Base-by-base conservation (phyloP, 345 rosid genomes). In the Passiflora organensis region DNA sequence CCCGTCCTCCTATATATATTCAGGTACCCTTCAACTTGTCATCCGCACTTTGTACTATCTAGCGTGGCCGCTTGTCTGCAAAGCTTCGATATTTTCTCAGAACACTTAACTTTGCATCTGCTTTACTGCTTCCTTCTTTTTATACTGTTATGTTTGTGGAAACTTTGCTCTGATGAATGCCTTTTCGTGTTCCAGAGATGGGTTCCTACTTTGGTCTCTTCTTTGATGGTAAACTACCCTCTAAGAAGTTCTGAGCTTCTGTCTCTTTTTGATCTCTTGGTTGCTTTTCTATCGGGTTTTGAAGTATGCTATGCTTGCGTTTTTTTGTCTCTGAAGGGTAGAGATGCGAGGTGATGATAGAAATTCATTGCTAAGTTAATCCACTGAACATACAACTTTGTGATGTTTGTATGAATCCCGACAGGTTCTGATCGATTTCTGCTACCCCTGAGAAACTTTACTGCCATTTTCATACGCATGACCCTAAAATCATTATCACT, bases 201-300 rank as follows among this genome's bases (percentile, higher is more conserved):
- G 60, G 34, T 28, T 51, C 48, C 49, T 51, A 57, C 19, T 21
- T 5, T 5, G 57, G 43, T 19, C 10, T 36, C 56, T 62, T 61
- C 64, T 1, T n/a, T 71, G 79, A 73, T 48, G 81, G 77, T 51
- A 62, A 75, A 80, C 84, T 70, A 50, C 73, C 82, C 82, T 80
- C 82, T 80, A 80, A 77, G 80, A 80, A 77, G 80, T 80, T 80
- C 82, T 72, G 82, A 80, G 85, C 80, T 44, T 20, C 0, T 0
- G 5, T 4, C 34, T 22, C 1, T 10, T 25, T 55, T 32, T 10
- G 0, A 10, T 41, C 0, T 37, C 0, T 55, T 28, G 6, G 1
- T 38, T 43, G 49, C 1, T 32, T 32, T 43, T 22, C 48, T 1
- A 24, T 45, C 1, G 0, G 54, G 21, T 32, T 17, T 51, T 32